phyloP scores from a whole-genome alignment of 129 eudicot genomes.

The Artemisia annua region DNA sequence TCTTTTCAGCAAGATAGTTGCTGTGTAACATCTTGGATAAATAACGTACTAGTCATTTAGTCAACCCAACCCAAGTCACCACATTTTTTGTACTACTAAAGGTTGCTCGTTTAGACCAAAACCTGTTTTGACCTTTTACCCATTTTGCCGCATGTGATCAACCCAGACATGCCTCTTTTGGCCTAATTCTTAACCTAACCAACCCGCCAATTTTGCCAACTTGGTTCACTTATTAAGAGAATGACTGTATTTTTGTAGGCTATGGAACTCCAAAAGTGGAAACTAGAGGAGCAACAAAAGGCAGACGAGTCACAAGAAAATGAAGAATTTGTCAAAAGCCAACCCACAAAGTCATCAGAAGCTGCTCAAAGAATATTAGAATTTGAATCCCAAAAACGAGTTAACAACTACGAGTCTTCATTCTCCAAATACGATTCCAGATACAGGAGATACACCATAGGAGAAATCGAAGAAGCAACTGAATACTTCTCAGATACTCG shows the following conservation, averaged over 20 bases:
- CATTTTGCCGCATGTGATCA: too few relatives aligned
- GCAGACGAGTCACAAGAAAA: conserved; percentile 50
- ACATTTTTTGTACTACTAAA: background rate
- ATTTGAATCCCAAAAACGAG: conserved; percentile 54
- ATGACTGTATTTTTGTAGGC: conserved; percentile 40
- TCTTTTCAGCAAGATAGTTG: background rate
- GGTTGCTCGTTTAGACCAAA: background rate
- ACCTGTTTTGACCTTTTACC: background rate
- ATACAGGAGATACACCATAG: conserved; percentile 70
- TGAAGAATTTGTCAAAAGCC: conserved; percentile 58
- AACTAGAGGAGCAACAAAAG: conserved; percentile 61
- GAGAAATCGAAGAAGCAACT: background rate
- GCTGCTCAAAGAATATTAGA: conserved; percentile 44
- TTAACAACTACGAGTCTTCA: conserved; percentile 32
- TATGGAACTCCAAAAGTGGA: conserved; percentile 73
- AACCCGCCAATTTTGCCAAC: background rate
- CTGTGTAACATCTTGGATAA: background rate
- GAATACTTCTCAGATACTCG: background rate
- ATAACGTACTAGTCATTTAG: background rate
- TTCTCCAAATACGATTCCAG: conserved; percentile 39
- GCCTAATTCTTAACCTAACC: background rate
- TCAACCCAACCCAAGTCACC: background rate
- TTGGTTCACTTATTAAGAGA: background rate
- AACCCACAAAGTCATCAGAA: conserved; percentile 61
- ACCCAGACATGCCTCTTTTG: too few relatives aligned